phyloP scores from a whole-genome alignment of 441 rosid genomes.

The Daphne laureola region DNA sequence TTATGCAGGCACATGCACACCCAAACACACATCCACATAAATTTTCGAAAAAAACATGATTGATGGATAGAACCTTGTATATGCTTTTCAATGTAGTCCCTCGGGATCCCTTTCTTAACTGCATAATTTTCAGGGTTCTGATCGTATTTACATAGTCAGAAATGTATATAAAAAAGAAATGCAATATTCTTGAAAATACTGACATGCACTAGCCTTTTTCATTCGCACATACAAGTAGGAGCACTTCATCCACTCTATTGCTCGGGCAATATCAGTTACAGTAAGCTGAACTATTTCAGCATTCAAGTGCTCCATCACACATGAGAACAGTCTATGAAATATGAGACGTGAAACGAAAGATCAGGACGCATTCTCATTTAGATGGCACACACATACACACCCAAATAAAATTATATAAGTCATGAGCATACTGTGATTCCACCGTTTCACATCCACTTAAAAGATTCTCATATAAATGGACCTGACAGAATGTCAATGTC shows the following conservation, averaged over 20 bases:
- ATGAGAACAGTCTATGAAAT: slow-evolving; percentile 69
- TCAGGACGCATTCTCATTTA: slow-evolving; percentile 10
- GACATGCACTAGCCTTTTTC: slow-evolving; percentile 59
- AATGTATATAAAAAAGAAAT: slow-evolving; percentile 18
- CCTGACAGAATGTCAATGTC: slow-evolving; percentile 35
- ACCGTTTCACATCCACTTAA: slow-evolving; percentile 92
- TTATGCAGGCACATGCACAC: too few species aligned
- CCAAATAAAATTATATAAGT: slow-evolving; percentile 15
- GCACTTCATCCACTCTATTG: slow-evolving; percentile 98
- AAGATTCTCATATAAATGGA: slow-evolving; percentile 88
- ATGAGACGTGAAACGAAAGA: slow-evolving; percentile 12
- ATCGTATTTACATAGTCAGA: slow-evolving; percentile 16
- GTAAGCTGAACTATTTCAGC: slow-evolving; percentile 97
- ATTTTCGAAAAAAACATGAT: background rate
- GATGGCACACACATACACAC: slow-evolving; percentile 1
- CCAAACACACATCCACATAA: too few species aligned
- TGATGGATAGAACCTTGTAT: slow-evolving; percentile 53
- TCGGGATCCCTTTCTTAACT: slow-evolving; percentile 68
- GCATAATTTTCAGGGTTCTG: slow-evolving; percentile 91
- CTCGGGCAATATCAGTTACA: slow-evolving; percentile 67
- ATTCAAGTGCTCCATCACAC: slow-evolving; percentile 88
- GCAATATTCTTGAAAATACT: slow-evolving; percentile 4
- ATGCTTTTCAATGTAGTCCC: slow-evolving; percentile 73
- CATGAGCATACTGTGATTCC: slow-evolving; percentile 80
- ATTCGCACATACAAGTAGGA: slow-evolving; percentile 85